Conservation (phyloP, 805 yeast species). For the Saccharomycopsis fodiens region DNA sequence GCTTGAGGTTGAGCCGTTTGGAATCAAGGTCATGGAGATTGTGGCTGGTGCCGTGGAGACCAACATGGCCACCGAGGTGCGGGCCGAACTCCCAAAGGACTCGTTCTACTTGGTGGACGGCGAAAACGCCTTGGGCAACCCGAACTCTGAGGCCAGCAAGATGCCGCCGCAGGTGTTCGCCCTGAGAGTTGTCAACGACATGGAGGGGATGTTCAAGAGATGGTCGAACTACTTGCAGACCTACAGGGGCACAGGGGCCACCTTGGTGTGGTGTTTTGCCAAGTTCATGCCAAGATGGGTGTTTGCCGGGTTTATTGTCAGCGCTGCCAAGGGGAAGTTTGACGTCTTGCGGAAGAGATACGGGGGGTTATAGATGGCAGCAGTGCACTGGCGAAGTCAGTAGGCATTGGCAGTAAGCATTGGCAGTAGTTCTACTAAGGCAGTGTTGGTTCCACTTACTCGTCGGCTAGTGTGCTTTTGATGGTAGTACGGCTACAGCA, state of each 20-base stretch:
- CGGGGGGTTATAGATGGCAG: too few relatives aligned
- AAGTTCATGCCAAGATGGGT: background rate
- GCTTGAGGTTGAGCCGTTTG: constrained; percentile 62
- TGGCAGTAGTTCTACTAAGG: too few relatives aligned
- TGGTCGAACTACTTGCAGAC: constrained; percentile 13
- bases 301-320: background rate
- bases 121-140: constrained; percentile 43
- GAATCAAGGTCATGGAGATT: constrained; percentile 58
- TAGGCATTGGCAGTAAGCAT: too few relatives aligned
- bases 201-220: constrained; percentile 29
- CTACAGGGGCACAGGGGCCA: constrained; percentile 48
- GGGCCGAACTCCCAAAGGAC: constrained; percentile 45
- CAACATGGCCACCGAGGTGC: constrained; percentile 44
- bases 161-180: constrained; percentile 47
- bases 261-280: background rate
- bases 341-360: too few relatives aligned
- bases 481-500: too few relatives aligned
- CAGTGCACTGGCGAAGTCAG: too few relatives aligned
- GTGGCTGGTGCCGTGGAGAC: constrained; percentile 70
- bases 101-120: constrained; percentile 21
- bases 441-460: too few relatives aligned
- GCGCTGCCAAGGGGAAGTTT: too few relatives aligned
- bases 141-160: constrained; percentile 48
- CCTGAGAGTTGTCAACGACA: constrained; percentile 41
- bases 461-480: too few relatives aligned